Conservation (phyloP, 164 flowering plant genomes). For the Nymphaea thermarum region DNA sequence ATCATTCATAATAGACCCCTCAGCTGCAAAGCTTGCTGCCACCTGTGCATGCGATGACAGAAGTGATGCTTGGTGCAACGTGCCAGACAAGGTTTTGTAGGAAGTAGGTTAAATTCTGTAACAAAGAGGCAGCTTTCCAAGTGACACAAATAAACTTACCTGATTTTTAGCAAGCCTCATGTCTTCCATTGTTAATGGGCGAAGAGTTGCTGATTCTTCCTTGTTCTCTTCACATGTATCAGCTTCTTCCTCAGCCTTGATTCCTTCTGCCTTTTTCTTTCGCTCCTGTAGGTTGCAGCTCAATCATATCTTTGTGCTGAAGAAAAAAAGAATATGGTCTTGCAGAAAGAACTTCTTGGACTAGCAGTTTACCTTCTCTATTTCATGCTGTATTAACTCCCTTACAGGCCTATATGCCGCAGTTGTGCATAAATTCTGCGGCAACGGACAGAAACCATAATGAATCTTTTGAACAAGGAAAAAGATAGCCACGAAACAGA, state of each 20-base stretch:
- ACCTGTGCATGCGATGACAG: conserved; percentile 31
- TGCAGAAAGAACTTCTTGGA: background rate
- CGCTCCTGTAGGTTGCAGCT: conserved; percentile 31
- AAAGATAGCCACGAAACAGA: background rate
- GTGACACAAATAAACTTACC: conserved; percentile 24
- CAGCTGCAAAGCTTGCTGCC: conserved; percentile 84
- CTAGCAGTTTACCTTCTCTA: conserved; percentile 1
- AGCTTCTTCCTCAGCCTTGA: conserved; percentile 28
- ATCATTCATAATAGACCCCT: conserved; percentile 69
- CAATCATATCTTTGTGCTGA: background rate
- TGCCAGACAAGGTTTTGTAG: too few species aligned
- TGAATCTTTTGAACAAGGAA: background rate
- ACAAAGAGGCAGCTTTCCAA: too few species aligned
- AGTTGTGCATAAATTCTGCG: conserved; percentile 80
- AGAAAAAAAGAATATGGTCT: background rate
- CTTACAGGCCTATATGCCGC: conserved; percentile 97
- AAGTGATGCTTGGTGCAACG: too few species aligned
- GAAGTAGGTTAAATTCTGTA: too few species aligned
- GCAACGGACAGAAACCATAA: background rate
- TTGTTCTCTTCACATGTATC: conserved; percentile 26
- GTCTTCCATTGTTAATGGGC: conserved; percentile 88
- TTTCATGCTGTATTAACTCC: conserved; percentile 80
- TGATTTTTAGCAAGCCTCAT: conserved; percentile 88
- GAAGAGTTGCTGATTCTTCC: conserved; percentile 46
- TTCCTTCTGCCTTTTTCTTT: conserved; percentile 39